A percentile compares a stretch with the other conserved stretches of the same genome.
Conservation (phyloP, 176 grass and related monocot species). For the Oryza australiensis region DNA sequence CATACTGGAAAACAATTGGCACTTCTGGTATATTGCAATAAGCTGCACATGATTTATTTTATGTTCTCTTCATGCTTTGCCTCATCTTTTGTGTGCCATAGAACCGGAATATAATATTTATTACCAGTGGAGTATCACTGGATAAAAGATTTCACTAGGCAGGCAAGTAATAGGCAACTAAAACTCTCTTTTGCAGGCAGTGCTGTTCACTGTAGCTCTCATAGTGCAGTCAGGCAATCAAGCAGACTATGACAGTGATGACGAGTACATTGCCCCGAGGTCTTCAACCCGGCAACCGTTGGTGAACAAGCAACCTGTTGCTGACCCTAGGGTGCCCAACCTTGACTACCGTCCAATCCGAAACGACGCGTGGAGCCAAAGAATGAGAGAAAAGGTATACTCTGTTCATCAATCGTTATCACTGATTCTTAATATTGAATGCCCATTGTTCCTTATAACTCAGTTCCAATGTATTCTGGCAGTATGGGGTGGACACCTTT, state of each 20-base stretch:
- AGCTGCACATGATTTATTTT: not conserved
- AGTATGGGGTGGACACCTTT: conserved; percentile 80
- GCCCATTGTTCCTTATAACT: not conserved
- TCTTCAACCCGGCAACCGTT: conserved; percentile 58
- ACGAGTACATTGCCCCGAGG: conserved; percentile 61
- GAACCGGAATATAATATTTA: not conserved
- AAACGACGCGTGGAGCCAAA: conserved; percentile 91
- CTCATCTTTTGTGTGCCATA: not conserved
- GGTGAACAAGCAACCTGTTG: conserved; percentile 55
- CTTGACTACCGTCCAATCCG: conserved; percentile 86
- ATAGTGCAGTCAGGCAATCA: conserved; percentile 69
- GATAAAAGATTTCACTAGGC: not conserved
- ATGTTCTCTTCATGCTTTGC: not conserved
- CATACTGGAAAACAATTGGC: not conserved
- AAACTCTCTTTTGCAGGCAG: conserved; percentile 51
- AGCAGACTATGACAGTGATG: conserved; percentile 75
- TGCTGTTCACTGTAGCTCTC: conserved; percentile 73
- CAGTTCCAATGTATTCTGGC: conserved; percentile 21
- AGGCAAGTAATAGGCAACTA: conserved; percentile 1
- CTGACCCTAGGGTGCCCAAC: conserved; percentile 59
- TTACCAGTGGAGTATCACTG: not conserved
- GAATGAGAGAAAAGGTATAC: conserved; percentile 84
- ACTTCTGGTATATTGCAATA: not conserved
- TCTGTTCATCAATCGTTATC: not conserved
- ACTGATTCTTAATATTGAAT: not conserved